A percentile compares a stretch with the other conserved stretches of the same genome.
Evolutionary conservation across 257 asterid genomes (phyloP).

Genomic region (Nicotiana obtusifolia): DNA sequence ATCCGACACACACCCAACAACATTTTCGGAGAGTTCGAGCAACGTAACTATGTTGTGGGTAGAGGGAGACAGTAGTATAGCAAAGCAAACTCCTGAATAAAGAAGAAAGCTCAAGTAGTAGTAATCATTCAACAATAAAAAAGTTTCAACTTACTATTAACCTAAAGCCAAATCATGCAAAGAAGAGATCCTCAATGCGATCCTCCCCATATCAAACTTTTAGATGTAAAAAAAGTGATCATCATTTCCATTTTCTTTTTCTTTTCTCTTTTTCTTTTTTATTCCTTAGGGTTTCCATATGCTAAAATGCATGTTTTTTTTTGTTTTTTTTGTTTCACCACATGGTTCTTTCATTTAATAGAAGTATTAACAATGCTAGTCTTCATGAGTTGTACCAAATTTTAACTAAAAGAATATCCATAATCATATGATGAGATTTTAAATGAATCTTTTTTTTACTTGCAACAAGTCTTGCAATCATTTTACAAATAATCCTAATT

Average conservation of each 20-base stretch:
- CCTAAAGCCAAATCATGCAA: constrained; percentile 49
- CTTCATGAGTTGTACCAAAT: background rate
- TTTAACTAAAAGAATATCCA: background rate
- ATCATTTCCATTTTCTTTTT: constrained; percentile 10
- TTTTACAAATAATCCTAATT: background rate
- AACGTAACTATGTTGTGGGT: background rate
- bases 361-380: background rate
- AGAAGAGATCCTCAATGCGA: constrained; percentile 42
- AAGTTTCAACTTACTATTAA: constrained; percentile 57
- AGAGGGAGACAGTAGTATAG: background rate
- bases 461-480: constrained; percentile 6
- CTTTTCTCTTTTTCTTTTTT: background rate
- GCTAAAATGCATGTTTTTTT: constrained; percentile 11
- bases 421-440: background rate
- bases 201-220: constrained; percentile 31
- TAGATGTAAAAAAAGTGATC: constrained; percentile 18
- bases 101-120: constrained; percentile 11
- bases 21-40: too few species aligned
- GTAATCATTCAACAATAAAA: constrained; percentile 62
- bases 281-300: constrained; percentile 12
- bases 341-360: background rate
- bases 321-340: background rate
- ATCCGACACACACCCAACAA: too few species aligned
- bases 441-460: background rate
- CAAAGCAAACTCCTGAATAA: constrained; percentile 22